Evolutionary conservation across 1,284 basidiomycete species (phyloP).

Genomic region (Pascua sp.): DNA sequence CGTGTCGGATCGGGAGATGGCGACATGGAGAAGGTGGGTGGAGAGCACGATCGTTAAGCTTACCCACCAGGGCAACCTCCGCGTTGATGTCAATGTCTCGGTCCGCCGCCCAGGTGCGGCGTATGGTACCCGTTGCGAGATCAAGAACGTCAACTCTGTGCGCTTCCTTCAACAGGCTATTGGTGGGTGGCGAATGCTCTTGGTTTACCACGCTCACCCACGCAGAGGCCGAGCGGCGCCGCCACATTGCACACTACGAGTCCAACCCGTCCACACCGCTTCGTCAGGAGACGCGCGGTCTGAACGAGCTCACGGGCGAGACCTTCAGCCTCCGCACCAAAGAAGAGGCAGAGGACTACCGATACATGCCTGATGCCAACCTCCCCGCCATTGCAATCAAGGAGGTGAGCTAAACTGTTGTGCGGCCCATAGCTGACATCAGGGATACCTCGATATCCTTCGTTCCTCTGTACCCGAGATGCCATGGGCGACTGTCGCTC

Average conservation of each 20-base stretch:
- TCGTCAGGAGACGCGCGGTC: conserved; percentile 83
- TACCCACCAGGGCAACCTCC: conserved; percentile 69
- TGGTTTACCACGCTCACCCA: conserved; percentile 42
- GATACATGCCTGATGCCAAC: conserved; percentile 98
- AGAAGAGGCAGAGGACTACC: conserved; percentile 91
- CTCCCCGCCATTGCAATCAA: conserved; percentile 71
- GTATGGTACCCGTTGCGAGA: conserved; percentile 84
- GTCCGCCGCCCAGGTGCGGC: conserved; percentile 64
- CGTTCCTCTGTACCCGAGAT: conserved; percentile 69
- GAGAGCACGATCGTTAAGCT: background rate
- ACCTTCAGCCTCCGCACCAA: conserved; percentile 84
- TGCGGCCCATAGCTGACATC: conserved; percentile 4
- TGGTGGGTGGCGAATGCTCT: conserved; percentile 54
- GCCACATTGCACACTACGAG: conserved; percentile 43
- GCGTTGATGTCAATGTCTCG: conserved; percentile 95
- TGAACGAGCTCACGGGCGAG: conserved; percentile 74
- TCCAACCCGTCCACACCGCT: conserved; percentile 25
- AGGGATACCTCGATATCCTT: conserved; percentile 63
- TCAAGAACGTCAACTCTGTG: conserved; percentile 95
- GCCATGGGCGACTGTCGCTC: conserved; percentile 62
- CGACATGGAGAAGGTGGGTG: conserved; percentile 87
- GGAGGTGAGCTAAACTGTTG: conserved; percentile 25
- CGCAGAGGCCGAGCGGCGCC: conserved; percentile 56
- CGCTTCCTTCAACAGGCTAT: conserved; percentile 83
- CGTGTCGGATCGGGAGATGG: conserved; percentile 85